Conservation (phyloP, 192 early-diverging fungal genomes). For the Funneliformis mosseae region DNA sequence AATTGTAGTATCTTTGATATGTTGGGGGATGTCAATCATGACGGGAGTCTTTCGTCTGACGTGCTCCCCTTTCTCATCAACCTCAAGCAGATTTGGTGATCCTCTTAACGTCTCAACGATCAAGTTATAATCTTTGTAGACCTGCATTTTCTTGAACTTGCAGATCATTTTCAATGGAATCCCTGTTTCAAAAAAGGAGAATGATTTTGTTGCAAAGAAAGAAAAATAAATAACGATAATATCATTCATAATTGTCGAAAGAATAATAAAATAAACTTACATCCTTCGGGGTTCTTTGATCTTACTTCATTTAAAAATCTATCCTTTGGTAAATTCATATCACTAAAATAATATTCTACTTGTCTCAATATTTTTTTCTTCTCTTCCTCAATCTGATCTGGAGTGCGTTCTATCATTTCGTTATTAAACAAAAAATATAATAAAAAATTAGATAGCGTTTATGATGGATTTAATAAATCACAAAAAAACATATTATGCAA, state of each 20-base stretch:
- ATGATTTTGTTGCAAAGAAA: not conserved
- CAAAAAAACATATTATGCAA: too few relatives aligned
- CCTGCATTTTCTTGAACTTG: constrained; percentile 61
- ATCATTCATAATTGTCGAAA: not conserved
- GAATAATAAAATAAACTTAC: constrained; percentile 40
- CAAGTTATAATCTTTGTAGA: constrained; percentile 44
- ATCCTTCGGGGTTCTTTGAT: constrained; percentile 48
- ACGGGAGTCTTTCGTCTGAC: constrained; percentile 48
- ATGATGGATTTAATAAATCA: not conserved
- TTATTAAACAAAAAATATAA: not conserved
- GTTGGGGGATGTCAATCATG: not conserved
- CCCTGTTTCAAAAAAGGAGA: constrained; percentile 36
- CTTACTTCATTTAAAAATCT: constrained; percentile 53
- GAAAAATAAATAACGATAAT: not conserved
- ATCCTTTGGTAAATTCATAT: constrained; percentile 59
- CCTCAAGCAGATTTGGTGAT: constrained; percentile 55
- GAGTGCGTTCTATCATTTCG: not conserved
- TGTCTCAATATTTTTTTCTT: constrained; percentile 59
- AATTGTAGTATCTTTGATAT: constrained; percentile 10
- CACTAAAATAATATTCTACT: constrained; percentile 68
- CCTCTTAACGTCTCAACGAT: constrained; percentile 58
- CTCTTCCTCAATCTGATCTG: constrained; percentile 25
- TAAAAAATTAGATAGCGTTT: not conserved
- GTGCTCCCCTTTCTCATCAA: constrained; percentile 49
- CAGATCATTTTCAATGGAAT: constrained; percentile 52